Base-by-base conservation (phyloP, 108 stramenopile genomes). In the Cyclostephanos invisitatus region DNA sequence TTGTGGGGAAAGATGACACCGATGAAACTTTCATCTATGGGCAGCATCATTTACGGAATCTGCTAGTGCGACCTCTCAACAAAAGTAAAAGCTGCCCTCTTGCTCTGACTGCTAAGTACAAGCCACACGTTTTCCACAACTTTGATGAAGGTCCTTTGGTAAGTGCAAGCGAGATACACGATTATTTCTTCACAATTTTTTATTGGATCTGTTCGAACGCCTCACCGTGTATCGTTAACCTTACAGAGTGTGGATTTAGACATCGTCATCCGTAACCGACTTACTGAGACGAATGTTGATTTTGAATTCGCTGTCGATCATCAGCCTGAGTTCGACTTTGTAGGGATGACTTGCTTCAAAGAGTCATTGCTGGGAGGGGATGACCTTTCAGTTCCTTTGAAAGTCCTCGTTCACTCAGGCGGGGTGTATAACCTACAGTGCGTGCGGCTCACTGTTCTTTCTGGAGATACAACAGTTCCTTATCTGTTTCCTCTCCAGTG, bases 341-440 rank as follows among this genome's bases (percentile, higher is more conserved):
- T 81, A 54, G 93, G 93, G 36, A 56, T 77, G 15, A 73, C 85
- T 35, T 47, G 24, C 36, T 80, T 90, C 27, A 46, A 55, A 14
- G 68, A 77, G 55, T 68, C 59, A 2, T 71, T 94, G 15, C 35
- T 73, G 0, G 84, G 86, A 46, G 84, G 81, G 35, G 88, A 87
- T 65, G 83, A 83, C 62, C 62, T 87, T 9, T 62, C 48, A 35
- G 69, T 94, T 47, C 85, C 89, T 5, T 29, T 94, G 40, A 82
- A 91, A 70, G 90, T 80, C 50, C 27, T 81, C 15, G 66, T 94
- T 59, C 67, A 80, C 14, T 47, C 74, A 25, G 62, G 85, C 20
- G 93, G 93, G 25, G 63, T 89, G 7, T 83, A 85, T 78, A 86
- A 94, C 65, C 74, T 94, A 29, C 93, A 94, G 71, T 80, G 75